These are phyloP conservation scores for Scheffersomyces lignicola DNA, from an alignment of 1,139 yeast species.

Conservation along the genomic window DNA sequence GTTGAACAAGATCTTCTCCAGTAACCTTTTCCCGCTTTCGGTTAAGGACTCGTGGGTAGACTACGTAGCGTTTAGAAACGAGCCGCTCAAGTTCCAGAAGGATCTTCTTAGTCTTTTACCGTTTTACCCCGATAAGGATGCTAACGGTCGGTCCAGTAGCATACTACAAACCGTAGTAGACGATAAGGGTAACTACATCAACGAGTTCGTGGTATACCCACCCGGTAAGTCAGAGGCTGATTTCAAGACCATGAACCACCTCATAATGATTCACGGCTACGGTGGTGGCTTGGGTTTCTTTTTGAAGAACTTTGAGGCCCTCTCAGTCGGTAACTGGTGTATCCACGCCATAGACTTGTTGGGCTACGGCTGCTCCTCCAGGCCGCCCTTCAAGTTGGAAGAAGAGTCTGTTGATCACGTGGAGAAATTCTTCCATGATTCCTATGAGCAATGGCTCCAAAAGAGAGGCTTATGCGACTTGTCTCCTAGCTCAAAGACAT, in stretches of 20 bases:
- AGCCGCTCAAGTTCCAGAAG: conserved; percentile 50
- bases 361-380: conserved; percentile 76
- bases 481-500: conserved; percentile 29
- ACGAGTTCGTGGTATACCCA: conserved; percentile 64
- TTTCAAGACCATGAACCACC: conserved; percentile 42
- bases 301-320: conserved; percentile 55
- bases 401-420: conserved; percentile 33
- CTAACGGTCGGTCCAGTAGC: conserved; percentile 29
- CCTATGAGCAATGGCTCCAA: conserved; percentile 46
- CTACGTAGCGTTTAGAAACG: conserved; percentile 39
- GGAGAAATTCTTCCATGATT: conserved; percentile 55
- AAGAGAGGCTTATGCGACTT: conserved; percentile 23
- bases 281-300: conserved; percentile 79
- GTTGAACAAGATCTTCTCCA: conserved; percentile 47
- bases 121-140: conserved; percentile 36
- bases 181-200: conserved; percentile 46
- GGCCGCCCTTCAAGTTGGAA: conserved; percentile 50
- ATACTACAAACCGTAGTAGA: conserved; percentile 42
- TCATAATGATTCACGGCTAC: conserved; percentile 72
- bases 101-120: conserved; percentile 47
- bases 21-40: conserved; percentile 55
- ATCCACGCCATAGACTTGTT: conserved; percentile 71
- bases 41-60: conserved; percentile 53
- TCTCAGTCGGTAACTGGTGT: conserved; percentile 47
- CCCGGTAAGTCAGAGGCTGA: conserved; percentile 28